Percentiles rank a stretch among this genome's conserved stretches.
These are phyloP conservation scores for Didymella lethalis DNA, from an alignment of 2,329 filamentous ascomycete species.

Conservation along the genomic window DNA sequence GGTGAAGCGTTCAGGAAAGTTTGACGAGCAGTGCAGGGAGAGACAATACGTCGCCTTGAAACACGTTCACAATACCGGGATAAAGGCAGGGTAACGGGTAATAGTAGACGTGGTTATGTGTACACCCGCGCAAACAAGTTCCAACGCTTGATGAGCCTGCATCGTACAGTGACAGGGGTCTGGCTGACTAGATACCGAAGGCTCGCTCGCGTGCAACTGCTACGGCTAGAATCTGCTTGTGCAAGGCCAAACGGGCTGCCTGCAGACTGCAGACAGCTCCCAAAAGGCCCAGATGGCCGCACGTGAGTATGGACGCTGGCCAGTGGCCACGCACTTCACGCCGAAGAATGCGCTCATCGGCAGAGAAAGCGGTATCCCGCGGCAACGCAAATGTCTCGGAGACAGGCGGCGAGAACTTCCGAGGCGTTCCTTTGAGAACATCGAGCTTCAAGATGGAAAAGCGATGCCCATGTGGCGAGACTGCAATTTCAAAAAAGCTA, in stretches of 20 bases:
- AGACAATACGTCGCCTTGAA: slow-evolving; percentile 9
- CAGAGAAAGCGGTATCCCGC: slow-evolving; percentile 16
- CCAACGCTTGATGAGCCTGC: slow-evolving; percentile 17
- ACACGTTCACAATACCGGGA: slow-evolving; percentile 5
- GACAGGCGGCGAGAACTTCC: slow-evolving; percentile 18
- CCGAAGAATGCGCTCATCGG: slow-evolving; percentile 11
- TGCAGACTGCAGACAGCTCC: slow-evolving; percentile 2
- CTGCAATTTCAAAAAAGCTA: background rate
- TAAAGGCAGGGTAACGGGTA: slow-evolving; percentile 9
- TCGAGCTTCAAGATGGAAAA: slow-evolving; percentile 8
- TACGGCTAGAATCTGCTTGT: slow-evolving; percentile 8
- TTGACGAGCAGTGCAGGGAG: slow-evolving; percentile 10
- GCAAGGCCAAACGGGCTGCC: slow-evolving; percentile 9
- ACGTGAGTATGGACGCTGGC: slow-evolving; percentile 7
- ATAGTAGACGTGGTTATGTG: slow-evolving; percentile 15
- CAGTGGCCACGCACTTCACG: slow-evolving; percentile 1
- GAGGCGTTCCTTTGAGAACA: slow-evolving; percentile 1
- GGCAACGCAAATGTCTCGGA: slow-evolving; percentile 13
- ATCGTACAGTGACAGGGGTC: slow-evolving; percentile 20
- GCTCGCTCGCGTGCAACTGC: slow-evolving; percentile 12
- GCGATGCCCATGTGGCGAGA: background rate
- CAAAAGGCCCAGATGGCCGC: slow-evolving; percentile 2
- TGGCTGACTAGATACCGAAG: slow-evolving; percentile 16
- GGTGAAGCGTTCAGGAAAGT: slow-evolving; percentile 2
- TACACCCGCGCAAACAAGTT: slow-evolving; percentile 17